phyloP scores from a whole-genome alignment of 2,329 filamentous ascomycete genomes.

The Hymenoscyphus albidus region DNA sequence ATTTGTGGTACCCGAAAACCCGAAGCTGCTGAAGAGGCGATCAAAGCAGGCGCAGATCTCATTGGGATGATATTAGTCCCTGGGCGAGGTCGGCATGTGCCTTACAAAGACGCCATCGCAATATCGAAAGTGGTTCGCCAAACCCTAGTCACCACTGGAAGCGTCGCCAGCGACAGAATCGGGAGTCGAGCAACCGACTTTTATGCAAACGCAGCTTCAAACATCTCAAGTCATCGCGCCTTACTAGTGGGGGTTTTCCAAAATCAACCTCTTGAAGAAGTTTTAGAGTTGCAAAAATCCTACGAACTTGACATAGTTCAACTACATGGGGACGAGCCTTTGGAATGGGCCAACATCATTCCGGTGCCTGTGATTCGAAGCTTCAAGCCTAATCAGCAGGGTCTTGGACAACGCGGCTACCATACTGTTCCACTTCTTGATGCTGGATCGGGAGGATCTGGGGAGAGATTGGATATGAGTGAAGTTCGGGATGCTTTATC shows the following conservation, averaged over 20 bases:
- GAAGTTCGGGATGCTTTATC: constrained; percentile 64
- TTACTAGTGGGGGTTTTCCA: constrained; percentile 91
- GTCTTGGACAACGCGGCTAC: constrained; percentile 68
- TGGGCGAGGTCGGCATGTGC: constrained; percentile 74
- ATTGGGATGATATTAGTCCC: constrained; percentile 90
- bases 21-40: constrained; percentile 74
- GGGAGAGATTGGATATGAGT: constrained; percentile 68
- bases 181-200: constrained; percentile 55
- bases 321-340: constrained; percentile 83
- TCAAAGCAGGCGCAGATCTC: constrained; percentile 84
- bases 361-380: constrained; percentile 87
- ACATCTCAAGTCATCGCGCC: constrained; percentile 55
- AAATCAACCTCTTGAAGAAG: constrained; percentile 79
- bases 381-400: constrained; percentile 67
- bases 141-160: constrained; percentile 24
- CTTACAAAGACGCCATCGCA: constrained; percentile 69
- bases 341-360: constrained; percentile 87
- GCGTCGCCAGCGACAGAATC: constrained; percentile 27
- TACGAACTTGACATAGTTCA: constrained; percentile 86
- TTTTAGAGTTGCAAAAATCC: constrained; percentile 72
- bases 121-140: constrained; percentile 77
- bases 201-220: constrained; percentile 56
- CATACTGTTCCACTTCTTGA: constrained; percentile 83
- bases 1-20: constrained; percentile 88
- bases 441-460: constrained; percentile 77